Conservation (phyloP, 2,329 filamentous ascomycete genomes). For the Furcasterigmium furcatum region DNA sequence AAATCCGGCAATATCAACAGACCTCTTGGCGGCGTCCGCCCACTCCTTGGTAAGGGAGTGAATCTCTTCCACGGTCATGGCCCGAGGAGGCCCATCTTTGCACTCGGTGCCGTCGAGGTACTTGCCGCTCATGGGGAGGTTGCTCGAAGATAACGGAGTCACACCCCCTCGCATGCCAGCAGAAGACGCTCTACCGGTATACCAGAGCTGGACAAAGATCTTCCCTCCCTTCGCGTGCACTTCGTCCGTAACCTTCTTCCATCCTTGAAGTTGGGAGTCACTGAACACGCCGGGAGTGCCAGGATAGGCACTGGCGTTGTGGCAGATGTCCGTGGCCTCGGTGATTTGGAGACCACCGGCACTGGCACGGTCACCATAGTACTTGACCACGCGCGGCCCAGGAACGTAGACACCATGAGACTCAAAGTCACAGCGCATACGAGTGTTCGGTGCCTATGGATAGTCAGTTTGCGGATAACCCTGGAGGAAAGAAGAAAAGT, state of each 20-base stretch:
- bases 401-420: constrained; percentile 28
- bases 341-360: constrained; percentile 23
- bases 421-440: constrained; percentile 22
- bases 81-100: neutral
- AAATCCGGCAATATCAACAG: constrained; percentile 48
- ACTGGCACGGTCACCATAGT: constrained; percentile 27
- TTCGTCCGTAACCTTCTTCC: constrained; percentile 10
- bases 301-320: constrained; percentile 20
- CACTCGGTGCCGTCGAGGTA: too few species aligned
- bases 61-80: neutral
- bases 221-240: neutral
- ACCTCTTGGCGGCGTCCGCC: neutral
- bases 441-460: too few species aligned
- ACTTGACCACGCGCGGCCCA: constrained; percentile 22
- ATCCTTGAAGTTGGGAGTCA: constrained; percentile 21
- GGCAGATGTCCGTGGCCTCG: constrained; percentile 26
- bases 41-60: neutral
- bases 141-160: too few species aligned
- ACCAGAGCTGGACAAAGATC: neutral
- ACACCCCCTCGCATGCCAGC: too few species aligned
- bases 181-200: neutral
- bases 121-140: too few species aligned
- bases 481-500: neutral
- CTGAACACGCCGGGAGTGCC: constrained; percentile 24
- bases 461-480: constrained; percentile 15